These are phyloP conservation scores for Trichoderma polysporum DNA, from an alignment of 2,329 filamentous ascomycete species.

Conservation along the genomic window DNA sequence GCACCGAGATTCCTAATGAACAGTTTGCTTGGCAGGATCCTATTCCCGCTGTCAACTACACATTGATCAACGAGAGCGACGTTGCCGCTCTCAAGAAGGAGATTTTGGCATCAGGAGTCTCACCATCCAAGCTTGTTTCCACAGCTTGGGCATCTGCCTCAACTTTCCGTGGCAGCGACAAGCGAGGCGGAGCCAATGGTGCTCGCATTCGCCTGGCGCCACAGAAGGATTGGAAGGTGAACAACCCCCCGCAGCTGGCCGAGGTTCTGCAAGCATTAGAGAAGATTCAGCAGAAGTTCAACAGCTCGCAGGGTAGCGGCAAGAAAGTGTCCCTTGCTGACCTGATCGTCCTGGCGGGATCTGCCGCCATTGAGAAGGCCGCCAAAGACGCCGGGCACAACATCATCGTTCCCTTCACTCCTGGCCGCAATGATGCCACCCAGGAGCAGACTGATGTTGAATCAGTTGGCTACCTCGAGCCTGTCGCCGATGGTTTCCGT, in stretches of 20 bases:
- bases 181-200: conserved; percentile 80
- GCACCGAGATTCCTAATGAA: conserved; percentile 71
- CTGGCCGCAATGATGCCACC: conserved; percentile 69
- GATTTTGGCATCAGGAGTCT: conserved; percentile 63
- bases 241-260: conserved; percentile 67
- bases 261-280: conserved; percentile 63
- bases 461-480: conserved; percentile 66
- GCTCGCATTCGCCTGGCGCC: conserved; percentile 73
- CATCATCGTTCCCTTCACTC: conserved; percentile 66
- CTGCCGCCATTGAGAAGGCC: conserved; percentile 71
- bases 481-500: conserved; percentile 72
- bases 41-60: conserved; percentile 58
- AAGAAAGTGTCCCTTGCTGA: conserved; percentile 79
- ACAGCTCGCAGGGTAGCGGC: conserved; percentile 53
- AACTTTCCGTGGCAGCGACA: conserved; percentile 73
- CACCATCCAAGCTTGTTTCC: conserved; percentile 60
- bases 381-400: conserved; percentile 48
- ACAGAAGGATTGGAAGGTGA: conserved; percentile 70
- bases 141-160: conserved; percentile 70
- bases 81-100: conserved; percentile 65
- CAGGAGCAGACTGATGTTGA: conserved; percentile 69
- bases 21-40: conserved; percentile 74
- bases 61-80: conserved; percentile 62
- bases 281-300: conserved; percentile 65
- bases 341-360: conserved; percentile 72